A percentile compares a stretch with the other conserved stretches of the same genome.
Conservation (phyloP, 2,329 filamentous ascomycete species). For the Sphaerulina musiva region DNA sequence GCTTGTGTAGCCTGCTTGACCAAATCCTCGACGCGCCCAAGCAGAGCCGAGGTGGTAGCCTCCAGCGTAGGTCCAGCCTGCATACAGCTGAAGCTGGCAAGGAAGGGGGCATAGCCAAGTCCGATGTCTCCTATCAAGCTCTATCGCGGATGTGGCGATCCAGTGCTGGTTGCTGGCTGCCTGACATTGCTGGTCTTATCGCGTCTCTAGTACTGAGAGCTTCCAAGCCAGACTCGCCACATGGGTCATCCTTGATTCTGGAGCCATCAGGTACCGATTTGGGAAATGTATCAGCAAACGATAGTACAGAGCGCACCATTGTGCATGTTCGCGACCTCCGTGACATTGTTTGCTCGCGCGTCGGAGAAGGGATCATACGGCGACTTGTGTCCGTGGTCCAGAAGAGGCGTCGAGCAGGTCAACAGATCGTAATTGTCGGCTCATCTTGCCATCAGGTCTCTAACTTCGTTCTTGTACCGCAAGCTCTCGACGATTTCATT, state of each 20-base stretch:
- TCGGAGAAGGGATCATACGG: slow-evolving; percentile 62
- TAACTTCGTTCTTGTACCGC: slow-evolving; percentile 1
- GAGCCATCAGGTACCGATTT: slow-evolving; percentile 2
- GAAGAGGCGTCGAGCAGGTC: slow-evolving; percentile 62
- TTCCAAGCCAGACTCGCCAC: neutral
- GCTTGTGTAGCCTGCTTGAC: slow-evolving; percentile 29
- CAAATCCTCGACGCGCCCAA: slow-evolving; percentile 29
- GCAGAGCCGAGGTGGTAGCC: slow-evolving; percentile 1
- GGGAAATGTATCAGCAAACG: slow-evolving; percentile 11
- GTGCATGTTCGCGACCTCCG: slow-evolving; percentile 73
- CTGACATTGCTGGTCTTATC: slow-evolving; percentile 19
- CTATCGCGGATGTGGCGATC: slow-evolving; percentile 21
- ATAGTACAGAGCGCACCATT: slow-evolving; percentile 38
- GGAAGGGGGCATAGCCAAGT: neutral
- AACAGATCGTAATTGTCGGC: slow-evolving; percentile 71
- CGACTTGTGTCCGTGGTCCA: slow-evolving; percentile 67
- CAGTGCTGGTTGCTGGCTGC: slow-evolving; percentile 18
- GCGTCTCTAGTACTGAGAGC: slow-evolving; percentile 8
- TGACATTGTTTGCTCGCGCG: slow-evolving; percentile 63
- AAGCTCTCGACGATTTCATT: slow-evolving; percentile 42
- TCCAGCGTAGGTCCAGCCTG: neutral
- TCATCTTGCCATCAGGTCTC: slow-evolving; percentile 53
- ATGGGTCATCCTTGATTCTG: neutral
- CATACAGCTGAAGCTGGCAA: neutral
- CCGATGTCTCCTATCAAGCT: slow-evolving; percentile 9